These are phyloP conservation scores for Rhodotorula paludigena DNA, from an alignment of 768 basidiomycete genomes.

Conservation along the genomic window DNA sequence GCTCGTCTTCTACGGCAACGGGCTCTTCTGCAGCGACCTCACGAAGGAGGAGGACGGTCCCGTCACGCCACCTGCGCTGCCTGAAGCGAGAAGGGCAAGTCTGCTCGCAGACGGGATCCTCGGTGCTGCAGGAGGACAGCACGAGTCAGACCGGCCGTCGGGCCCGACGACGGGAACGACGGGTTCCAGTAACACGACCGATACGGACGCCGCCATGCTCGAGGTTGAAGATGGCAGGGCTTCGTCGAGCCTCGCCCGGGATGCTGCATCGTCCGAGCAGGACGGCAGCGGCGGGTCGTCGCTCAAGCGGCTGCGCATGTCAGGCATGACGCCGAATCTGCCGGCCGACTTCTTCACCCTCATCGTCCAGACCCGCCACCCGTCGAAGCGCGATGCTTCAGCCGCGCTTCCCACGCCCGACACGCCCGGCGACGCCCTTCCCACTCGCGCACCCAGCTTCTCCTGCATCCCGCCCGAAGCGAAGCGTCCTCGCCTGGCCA, in stretches of 20 bases:
- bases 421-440: neutral
- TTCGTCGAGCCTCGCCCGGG: too few relatives aligned
- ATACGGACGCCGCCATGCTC: neutral
- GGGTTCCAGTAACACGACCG: too few relatives aligned
- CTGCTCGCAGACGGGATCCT: neutral
- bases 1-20: slow-evolving; percentile 33
- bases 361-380: slow-evolving; percentile 13
- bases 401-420: neutral
- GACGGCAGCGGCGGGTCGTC: slow-evolving; percentile 2
- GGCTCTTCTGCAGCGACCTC: slow-evolving; percentile 31
- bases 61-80: neutral
- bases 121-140: neutral
- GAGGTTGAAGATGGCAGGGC: neutral
- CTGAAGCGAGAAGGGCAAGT: too few relatives aligned
- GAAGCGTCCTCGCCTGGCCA: neutral
- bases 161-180: neutral
- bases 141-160: neutral
- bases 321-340: slow-evolving; percentile 27
- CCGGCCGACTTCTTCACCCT: slow-evolving; percentile 35
- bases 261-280: neutral
- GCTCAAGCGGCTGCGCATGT: neutral
- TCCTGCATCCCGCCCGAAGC: neutral
- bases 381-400: neutral
- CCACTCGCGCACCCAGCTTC: neutral
- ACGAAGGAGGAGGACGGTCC: slow-evolving; percentile 8